Base-by-base conservation (phyloP, 2,329 filamentous ascomycete genomes). In the Trichophyton simii region DNA sequence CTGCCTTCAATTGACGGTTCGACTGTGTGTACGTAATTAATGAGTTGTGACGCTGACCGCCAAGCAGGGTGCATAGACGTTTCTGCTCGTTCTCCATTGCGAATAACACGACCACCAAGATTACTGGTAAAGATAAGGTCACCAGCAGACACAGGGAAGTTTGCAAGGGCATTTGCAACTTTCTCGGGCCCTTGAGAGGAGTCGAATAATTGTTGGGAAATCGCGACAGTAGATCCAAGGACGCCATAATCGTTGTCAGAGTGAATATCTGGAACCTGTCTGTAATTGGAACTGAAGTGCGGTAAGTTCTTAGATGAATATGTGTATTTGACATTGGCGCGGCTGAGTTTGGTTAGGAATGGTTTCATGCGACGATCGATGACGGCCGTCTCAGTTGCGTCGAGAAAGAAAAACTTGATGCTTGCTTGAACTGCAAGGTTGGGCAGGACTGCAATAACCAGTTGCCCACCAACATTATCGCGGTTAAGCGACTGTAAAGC, bases 291-390 rank as follows among this genome's bases (percentile, higher is more conserved):
- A 38, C 55, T 59, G 31, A 44, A 42, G 3, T 62, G 20, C 18
- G 31, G 46, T n/a, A 60, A 41, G 20, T 20, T 36, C 11, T 57
- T 18, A 1, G 13, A 60, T 78, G 78, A 71, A 78, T 77, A 69
- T 18, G 34, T 3, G 48, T 54, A 82, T 80, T 70, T 80, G 75
- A 18, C 78, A 3, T 34, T 25, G 28, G 28, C n/a, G 13, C 50
- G 50, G 50, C 28, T 22, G 13, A 54, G 50, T 2, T 54, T 25
- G 15, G 50, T 22, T n/a, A 20, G 50, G 25, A 54, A 31, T n/a
- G 22, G 3, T 54, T 54, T 28, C 50, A 54, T 54, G 28, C 25
- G 50, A 13, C 31, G 22, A 31, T 54, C 50, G 6, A 54, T 34
- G 13, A n/a, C 8, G 22, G 50, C 11, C 3, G 22, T 7, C 28